A percentile compares a stretch with the other conserved stretches of the same genome.
These are phyloP conservation scores for Yarrowia galli DNA, from an alignment of 1,139 yeast genomes.

Conservation along the genomic window DNA sequence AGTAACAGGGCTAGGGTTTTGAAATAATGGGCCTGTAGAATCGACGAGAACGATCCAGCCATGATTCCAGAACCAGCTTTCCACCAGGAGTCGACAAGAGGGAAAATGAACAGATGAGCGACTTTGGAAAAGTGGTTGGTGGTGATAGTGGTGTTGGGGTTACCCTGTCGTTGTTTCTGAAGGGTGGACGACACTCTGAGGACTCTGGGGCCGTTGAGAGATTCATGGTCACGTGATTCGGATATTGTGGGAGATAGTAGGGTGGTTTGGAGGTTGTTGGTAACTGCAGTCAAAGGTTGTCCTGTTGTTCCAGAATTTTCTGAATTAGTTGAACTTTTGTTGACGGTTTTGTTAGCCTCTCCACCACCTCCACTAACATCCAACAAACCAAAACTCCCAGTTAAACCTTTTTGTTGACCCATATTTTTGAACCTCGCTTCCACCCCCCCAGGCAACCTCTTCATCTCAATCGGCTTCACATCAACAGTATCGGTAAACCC, in stretches of 20 bases:
- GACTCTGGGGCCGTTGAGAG: slow-evolving; percentile 58
- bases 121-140: slow-evolving; percentile 55
- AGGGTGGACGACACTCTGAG: slow-evolving; percentile 59
- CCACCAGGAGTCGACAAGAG: slow-evolving; percentile 65
- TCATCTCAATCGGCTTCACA: slow-evolving; percentile 45
- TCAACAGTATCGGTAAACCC: slow-evolving; percentile 56
- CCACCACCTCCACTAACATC: neutral
- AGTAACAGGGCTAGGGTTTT: slow-evolving; percentile 64
- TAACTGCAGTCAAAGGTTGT: slow-evolving; percentile 41
- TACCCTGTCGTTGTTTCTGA: slow-evolving; percentile 44
- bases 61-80: slow-evolving; percentile 48
- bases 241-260: slow-evolving; percentile 53
- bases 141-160: slow-evolving; percentile 40
- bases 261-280: slow-evolving; percentile 43
- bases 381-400: neutral
- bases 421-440: too few relatives aligned
- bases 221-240: slow-evolving; percentile 53
- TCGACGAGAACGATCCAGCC: slow-evolving; percentile 63
- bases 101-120: slow-evolving; percentile 62
- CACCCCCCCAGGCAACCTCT: slow-evolving; percentile 64
- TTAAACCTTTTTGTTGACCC: too few relatives aligned
- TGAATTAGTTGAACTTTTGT: too few relatives aligned
- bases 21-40: slow-evolving; percentile 65
- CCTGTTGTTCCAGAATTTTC: neutral
- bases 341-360: too few relatives aligned